Base-by-base conservation (phyloP, 2,329 filamentous ascomycete species). In the Cladosporium sphaerospermum region DNA sequence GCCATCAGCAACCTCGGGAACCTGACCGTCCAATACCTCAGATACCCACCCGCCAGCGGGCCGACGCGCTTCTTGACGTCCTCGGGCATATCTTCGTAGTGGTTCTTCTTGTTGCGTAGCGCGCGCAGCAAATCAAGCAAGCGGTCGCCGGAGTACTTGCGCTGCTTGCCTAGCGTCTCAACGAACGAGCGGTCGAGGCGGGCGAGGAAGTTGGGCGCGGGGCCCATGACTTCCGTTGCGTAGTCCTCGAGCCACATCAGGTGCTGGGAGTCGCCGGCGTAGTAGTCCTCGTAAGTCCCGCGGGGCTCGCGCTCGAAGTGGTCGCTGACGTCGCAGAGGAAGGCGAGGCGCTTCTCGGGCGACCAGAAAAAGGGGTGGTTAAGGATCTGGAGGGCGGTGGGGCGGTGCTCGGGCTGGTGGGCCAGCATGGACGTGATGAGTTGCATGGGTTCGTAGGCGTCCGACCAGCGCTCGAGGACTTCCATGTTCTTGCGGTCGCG, bases 291-390 rank as follows among this genome's bases (percentile, higher is more conserved):
- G 45, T 60, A 59, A 9, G 57, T 59, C 45, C 95, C 89, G 28
- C 90, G 84, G 0, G 84, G 83, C 67, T 97, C 92, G 60, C 93
- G 89, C 69, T 99, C 93, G 65, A 96, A 97, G 67, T 95, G 89
- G 68, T 99, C 93, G 0, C 90, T 96, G 8, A 95, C 90, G 59
- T 96, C 91, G 65, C 91, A 96, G n/a, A 99, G 78, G 70, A 99
- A 99, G 9, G 82, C 82, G 6, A 99, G 81, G 8, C 91, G 84
- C 67, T 95, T 93, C 67, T 95, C 92, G 0, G 89, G 73, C 1
- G 86, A 76, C 93, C 93, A 99, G 76, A 99, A 99, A 76, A 97
- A 99, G 0, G 93, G 93, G 63, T 99, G 93, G 1, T 88, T 84
- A 77, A 96, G 82, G 54, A 96, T 86, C 31, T 91, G 83, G 13